phyloP scores from a whole-genome alignment of 1,284 basidiomycete species.

The Naganishia albida region DNA sequence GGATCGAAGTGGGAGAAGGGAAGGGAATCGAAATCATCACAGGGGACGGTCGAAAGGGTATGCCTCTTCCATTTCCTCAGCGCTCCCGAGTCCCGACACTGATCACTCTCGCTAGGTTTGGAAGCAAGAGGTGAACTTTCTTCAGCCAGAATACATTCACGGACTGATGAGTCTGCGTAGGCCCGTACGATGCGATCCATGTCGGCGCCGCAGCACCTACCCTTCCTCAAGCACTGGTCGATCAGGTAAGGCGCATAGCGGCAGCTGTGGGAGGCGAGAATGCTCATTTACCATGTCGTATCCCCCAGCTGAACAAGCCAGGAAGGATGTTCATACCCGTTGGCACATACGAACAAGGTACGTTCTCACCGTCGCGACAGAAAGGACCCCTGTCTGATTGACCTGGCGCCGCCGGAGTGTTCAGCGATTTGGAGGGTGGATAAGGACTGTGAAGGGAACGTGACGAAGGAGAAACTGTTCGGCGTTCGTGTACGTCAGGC shows the following conservation, averaged over 20 bases:
- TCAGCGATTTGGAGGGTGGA: conserved; percentile 76
- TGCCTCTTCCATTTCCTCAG: conserved; percentile 31
- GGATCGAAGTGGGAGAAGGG: conserved; percentile 60
- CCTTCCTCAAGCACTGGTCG: conserved; percentile 71
- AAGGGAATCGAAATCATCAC: conserved; percentile 63
- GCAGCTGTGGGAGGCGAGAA: too few species aligned
- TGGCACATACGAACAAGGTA: conserved; percentile 59
- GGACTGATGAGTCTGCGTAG: conserved; percentile 49
- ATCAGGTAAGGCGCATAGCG: conserved; percentile 53
- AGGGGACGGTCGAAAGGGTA: conserved; percentile 81
- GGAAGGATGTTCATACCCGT: conserved; percentile 95
- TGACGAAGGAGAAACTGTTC: conserved; percentile 71
- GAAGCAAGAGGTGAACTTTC: neutral
- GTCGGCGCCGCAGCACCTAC: conserved; percentile 87
- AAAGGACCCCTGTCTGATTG: too few species aligned
- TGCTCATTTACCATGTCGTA: too few species aligned
- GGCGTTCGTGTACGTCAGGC: conserved; percentile 71
- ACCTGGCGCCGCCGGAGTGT: conserved; percentile 18
- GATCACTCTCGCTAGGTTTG: neutral
- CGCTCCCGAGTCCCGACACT: neutral
- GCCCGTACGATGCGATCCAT: conserved; percentile 85
- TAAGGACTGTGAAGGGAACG: conserved; percentile 71
- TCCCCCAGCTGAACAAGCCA: conserved; percentile 52
- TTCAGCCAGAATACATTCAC: conserved; percentile 9
- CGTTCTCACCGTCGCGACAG: neutral